These are phyloP conservation scores for Gnomoniopsis smithogilvyi DNA, from an alignment of 2,329 filamentous ascomycete genomes.

Conservation along the genomic window DNA sequence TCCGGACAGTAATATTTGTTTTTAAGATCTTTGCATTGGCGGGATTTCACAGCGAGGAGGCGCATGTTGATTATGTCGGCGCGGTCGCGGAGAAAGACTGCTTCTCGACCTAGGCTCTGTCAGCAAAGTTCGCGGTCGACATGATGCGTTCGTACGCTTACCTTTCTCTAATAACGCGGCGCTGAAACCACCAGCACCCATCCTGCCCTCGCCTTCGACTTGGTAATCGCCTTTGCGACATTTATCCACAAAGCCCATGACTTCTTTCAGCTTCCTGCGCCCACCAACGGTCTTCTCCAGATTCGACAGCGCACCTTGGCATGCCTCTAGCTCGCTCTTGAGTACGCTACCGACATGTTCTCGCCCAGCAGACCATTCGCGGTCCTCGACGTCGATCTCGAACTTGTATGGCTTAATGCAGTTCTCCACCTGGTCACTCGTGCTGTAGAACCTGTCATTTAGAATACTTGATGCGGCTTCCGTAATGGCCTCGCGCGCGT, in stretches of 20 bases:
- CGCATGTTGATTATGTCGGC: conserved; percentile 89
- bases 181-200: conserved; percentile 91
- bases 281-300: conserved; percentile 79
- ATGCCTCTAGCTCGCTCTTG: conserved; percentile 84
- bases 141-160: conserved; percentile 36
- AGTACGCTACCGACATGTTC: conserved; percentile 78
- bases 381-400: conserved; percentile 89
- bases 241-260: conserved; percentile 87
- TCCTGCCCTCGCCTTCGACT: conserved; percentile 77
- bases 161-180: conserved; percentile 79
- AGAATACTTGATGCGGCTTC: conserved; percentile 88
- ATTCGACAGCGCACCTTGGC: conserved; percentile 71
- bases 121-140: conserved; percentile 19
- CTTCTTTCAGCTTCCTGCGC: conserved; percentile 80
- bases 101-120: conserved; percentile 70
- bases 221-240: conserved; percentile 81
- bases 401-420: conserved; percentile 99
- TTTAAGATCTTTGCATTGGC: conserved; percentile 76
- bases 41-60: conserved; percentile 80
- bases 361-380: conserved; percentile 81
- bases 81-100: conserved; percentile 88
- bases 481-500: conserved; percentile 86
- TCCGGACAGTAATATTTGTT: conserved; percentile 98
- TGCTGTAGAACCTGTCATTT: conserved; percentile 94
- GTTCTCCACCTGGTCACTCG: conserved; percentile 96